Base-by-base conservation (phyloP, 768 basidiomycete genomes). In the Suillus spraguei region DNA sequence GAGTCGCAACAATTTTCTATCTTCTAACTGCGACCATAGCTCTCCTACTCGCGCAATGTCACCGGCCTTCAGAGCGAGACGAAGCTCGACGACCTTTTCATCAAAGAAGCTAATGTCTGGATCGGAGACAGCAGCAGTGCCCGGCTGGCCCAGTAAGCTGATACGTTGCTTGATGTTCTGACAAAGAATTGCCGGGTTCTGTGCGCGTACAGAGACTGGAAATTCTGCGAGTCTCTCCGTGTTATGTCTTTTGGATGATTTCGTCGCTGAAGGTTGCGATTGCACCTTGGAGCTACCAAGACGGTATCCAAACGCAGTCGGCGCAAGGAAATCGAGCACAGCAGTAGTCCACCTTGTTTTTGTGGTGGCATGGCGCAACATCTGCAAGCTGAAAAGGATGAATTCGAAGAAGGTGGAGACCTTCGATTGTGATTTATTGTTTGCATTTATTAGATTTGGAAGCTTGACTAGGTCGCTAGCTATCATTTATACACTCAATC, bases 321-420 rank as follows among this genome's bases (percentile, higher is more conserved):
- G 80, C 24, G 74, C 74, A 36, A 85, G 78, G 65, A 82, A 81
- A 67, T 85, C 81, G 50, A 83, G 69, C 14, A 81, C 68, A 33
- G 68, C 65, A 59, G 68, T 33, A 10, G 50, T 63, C 62, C 68
- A 63, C 60, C 64, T 64, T 59, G 71, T 67, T 65, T 70, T 73
- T 35, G 11, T 14, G 36, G 64, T 55, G n/a, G 58, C 63, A 64
- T 60, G 56, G 61, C 66, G 67, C n/a, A 75, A 59, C 74, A 75
- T 78, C 46, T 41, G 28, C 14, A 35, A 39, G 24, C 22, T 58
- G 33, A 59, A 39, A 53, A n/a, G 2, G 11, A 14, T 7, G 28
- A 17, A 47, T 47, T 24, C 6, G 22, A n/a, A 28, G 50, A 13
- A 47, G 32, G n/a, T 17, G 32, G 4, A 14, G 24, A 33, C n/a